phyloP scores from a whole-genome alignment of 108 stramenopile species.

The Nitzschia palea region DNA sequence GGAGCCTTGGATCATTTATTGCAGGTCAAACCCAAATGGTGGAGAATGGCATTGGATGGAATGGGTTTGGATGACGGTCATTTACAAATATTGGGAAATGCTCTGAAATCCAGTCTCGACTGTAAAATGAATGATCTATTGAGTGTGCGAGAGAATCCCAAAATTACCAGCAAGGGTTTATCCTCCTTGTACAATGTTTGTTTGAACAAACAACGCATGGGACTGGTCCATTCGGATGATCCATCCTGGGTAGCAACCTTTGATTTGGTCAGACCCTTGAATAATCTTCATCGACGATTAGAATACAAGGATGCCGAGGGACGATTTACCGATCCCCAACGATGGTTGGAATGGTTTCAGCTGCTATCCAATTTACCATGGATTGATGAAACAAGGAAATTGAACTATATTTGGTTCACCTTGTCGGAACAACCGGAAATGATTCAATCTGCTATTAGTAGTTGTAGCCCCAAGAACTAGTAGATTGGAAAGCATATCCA shows the following conservation, averaged over 20 bases:
- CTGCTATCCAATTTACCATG: conserved; percentile 1
- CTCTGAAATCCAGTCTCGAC: neutral
- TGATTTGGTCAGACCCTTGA: conserved; percentile 19
- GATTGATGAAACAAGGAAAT: conserved; percentile 6
- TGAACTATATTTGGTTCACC: conserved; percentile 28
- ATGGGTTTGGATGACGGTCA: conserved; percentile 12
- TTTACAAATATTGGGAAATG: neutral
- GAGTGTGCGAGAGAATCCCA: conserved; percentile 10
- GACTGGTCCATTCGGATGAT: conserved; percentile 18
- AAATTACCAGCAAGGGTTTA: neutral
- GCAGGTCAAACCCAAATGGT: conserved; percentile 14
- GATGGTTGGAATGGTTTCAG: conserved; percentile 19
- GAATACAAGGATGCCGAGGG: neutral
- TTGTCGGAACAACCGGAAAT: conserved; percentile 16
- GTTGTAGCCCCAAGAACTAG: too few species aligned
- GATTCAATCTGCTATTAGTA: neutral
- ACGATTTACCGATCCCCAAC: neutral
- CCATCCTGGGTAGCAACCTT: conserved; percentile 20
- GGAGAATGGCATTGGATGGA: conserved; percentile 16
- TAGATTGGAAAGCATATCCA: too few species aligned
- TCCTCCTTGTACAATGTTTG: conserved; percentile 1
- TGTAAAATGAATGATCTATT: conserved; percentile 22
- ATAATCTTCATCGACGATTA: conserved; percentile 24
- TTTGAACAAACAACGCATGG: conserved; percentile 10
- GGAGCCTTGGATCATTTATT: conserved; percentile 6